Percentiles rank a stretch among this genome's conserved stretches.
Evolutionary conservation across 2,329 filamentous ascomycete genomes (phyloP).

Genomic region (Verticillium alfalfae): DNA sequence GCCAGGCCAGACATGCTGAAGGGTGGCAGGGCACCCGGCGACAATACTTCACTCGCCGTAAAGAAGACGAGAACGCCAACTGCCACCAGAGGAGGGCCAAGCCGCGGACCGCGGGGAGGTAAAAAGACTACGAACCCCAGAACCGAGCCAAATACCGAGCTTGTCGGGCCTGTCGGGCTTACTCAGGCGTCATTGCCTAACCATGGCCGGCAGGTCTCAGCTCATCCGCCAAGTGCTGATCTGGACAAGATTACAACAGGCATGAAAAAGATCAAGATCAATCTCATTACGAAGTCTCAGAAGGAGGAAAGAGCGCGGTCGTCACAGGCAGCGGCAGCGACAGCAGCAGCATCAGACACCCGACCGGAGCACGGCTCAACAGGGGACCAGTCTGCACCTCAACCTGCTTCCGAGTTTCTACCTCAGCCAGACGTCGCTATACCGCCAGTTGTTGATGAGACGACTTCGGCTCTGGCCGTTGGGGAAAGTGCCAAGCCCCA

Average conservation of each 20-base stretch:
- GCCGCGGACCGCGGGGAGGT: constrained; percentile 23
- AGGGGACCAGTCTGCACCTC: not conserved
- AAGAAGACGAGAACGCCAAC: constrained; percentile 55
- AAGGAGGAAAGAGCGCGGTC: constrained; percentile 44
- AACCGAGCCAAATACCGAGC: constrained; percentile 2
- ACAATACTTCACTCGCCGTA: constrained; percentile 34
- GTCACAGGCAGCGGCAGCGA: constrained; percentile 7
- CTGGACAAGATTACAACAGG: constrained; percentile 51
- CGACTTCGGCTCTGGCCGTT: not conserved
- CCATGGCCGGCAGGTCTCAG: constrained; percentile 1
- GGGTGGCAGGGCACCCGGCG: constrained; percentile 29
- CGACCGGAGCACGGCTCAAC: too few relatives aligned
- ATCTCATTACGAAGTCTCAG: constrained; percentile 52
- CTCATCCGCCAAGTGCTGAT: constrained; percentile 25
- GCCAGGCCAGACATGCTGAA: constrained; percentile 30
- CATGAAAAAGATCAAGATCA: constrained; percentile 61
- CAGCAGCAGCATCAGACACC: not conserved
- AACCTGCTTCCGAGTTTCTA: too few relatives aligned
- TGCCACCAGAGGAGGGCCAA: constrained; percentile 36
- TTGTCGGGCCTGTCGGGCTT: not conserved
- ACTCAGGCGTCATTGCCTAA: not conserved
- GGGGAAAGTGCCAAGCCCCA: not conserved
- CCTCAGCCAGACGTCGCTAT: not conserved
- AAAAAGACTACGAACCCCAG: constrained; percentile 25
- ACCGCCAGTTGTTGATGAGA: not conserved